Conservation (phyloP, 305 asterid genomes). For the Fraxinus floribunda region DNA sequence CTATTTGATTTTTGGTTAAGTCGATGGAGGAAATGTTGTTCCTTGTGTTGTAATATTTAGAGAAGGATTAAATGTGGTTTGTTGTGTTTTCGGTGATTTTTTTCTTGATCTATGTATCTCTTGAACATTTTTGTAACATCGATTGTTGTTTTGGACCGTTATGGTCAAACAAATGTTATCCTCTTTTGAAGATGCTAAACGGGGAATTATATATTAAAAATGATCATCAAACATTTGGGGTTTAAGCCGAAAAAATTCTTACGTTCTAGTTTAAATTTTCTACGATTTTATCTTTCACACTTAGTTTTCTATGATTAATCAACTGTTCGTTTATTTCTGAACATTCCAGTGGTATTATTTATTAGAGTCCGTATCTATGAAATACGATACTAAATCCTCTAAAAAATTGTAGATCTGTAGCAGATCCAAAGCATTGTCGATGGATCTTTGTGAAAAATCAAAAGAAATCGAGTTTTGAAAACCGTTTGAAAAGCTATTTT, state of each 20-base stretch:
- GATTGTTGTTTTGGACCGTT: background rate
- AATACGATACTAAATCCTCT: background rate
- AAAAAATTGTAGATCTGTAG: background rate
- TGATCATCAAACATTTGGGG: background rate
- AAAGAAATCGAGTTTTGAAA: background rate
- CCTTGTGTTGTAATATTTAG: background rate
- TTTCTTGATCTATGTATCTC: background rate
- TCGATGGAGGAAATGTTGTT: background rate
- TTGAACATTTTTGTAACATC: background rate
- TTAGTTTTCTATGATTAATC: background rate
- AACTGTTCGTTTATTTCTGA: background rate
- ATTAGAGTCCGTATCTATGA: no score
- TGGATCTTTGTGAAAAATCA: no score
- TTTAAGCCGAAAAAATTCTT: no score
- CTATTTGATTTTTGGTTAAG: background rate
- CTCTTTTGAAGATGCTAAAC: background rate
- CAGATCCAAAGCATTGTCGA: background rate
- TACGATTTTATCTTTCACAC: background rate
- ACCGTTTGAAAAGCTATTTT: background rate
- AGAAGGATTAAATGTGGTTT: background rate
- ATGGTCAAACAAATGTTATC: background rate
- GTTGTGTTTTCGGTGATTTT: background rate
- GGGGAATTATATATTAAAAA: no score
- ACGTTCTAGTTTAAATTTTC: background rate
- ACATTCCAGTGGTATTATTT: background rate